These are phyloP conservation scores for Tribonema minus DNA, from an alignment of 108 stramenopile species.

Conservation along the genomic window DNA sequence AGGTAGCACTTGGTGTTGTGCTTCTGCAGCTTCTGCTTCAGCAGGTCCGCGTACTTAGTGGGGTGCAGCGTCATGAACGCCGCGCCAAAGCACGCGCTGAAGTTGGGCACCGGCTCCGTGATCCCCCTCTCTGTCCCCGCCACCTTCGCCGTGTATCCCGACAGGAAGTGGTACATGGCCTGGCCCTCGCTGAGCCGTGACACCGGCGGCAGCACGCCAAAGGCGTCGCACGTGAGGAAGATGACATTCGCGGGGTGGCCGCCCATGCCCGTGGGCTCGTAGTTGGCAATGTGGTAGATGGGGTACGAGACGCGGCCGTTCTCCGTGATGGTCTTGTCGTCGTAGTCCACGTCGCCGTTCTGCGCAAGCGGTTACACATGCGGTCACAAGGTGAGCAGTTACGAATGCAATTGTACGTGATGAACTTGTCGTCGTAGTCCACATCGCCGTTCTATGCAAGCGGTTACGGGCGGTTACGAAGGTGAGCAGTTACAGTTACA, in stretches of 20 bases:
- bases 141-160: slow-evolving; percentile 96
- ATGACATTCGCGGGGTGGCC: slow-evolving; percentile 90
- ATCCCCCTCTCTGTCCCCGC: slow-evolving; percentile 96
- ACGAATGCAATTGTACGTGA: slow-evolving; percentile 66
- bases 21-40: slow-evolving; percentile 78
- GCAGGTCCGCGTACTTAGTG: slow-evolving; percentile 85
- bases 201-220: slow-evolving; percentile 94
- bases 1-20: slow-evolving; percentile 82
- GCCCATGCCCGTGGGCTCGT: slow-evolving; percentile 78
- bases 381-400: neutral
- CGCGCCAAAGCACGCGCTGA: slow-evolving; percentile 92
- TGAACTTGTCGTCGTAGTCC: slow-evolving; percentile 81
- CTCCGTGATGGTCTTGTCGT: slow-evolving; percentile 84
- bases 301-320: slow-evolving; percentile 96
- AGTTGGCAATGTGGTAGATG: slow-evolving; percentile 84
- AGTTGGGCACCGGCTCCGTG: slow-evolving; percentile 84
- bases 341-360: slow-evolving; percentile 73
- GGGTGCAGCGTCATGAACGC: slow-evolving; percentile 95
- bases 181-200: slow-evolving; percentile 80
- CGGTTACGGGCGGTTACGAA: no score
- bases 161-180: slow-evolving; percentile 96
- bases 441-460: slow-evolving; percentile 51
- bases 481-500: neutral
- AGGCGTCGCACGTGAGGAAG: slow-evolving; percentile 95
- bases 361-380: neutral